Percentiles rank a stretch among this genome's conserved stretches.
Evolutionary conservation across 768 basidiomycete species (phyloP).

Genomic region (Tricholomella constricta): DNA sequence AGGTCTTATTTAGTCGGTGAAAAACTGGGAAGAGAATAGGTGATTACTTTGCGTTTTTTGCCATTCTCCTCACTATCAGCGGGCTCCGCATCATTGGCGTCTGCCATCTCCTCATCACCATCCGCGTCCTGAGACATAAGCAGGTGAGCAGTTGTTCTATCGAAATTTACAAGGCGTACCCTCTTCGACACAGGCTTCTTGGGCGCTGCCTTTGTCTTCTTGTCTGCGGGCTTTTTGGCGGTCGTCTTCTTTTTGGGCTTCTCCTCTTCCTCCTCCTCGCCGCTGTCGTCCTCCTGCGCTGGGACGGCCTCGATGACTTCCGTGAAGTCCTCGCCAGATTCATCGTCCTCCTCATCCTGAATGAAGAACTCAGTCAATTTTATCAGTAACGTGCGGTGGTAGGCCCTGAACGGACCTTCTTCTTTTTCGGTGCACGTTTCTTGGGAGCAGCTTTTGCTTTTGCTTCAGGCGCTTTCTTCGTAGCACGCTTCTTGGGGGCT

Average conservation of each 20-base stretch:
- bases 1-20: constrained; percentile 5
- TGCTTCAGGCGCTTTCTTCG: constrained; percentile 37
- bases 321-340: constrained; percentile 47
- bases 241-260: constrained; percentile 48
- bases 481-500: constrained; percentile 48
- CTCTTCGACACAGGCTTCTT: constrained; percentile 22
- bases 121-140: constrained; percentile 23
- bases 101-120: constrained; percentile 47
- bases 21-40: not conserved
- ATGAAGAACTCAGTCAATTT: not conserved
- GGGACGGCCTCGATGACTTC: constrained; percentile 41
- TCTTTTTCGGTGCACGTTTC: constrained; percentile 49
- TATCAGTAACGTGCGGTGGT: not conserved
- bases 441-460: constrained; percentile 53
- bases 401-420: constrained; percentile 25
- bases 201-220: constrained; percentile 30
- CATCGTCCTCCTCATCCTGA: constrained; percentile 36
- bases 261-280: constrained; percentile 40
- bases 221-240: constrained; percentile 33
- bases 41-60: constrained; percentile 73
- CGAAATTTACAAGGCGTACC: constrained; percentile 6
- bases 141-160: not conserved
- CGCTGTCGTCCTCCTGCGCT: constrained; percentile 37
- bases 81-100: constrained; percentile 39
- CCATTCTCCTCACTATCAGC: constrained; percentile 42